Evolutionary conservation across 371 early-diverging fungal species (phyloP).

Genomic region (Syncephalastrum racemosum): DNA sequence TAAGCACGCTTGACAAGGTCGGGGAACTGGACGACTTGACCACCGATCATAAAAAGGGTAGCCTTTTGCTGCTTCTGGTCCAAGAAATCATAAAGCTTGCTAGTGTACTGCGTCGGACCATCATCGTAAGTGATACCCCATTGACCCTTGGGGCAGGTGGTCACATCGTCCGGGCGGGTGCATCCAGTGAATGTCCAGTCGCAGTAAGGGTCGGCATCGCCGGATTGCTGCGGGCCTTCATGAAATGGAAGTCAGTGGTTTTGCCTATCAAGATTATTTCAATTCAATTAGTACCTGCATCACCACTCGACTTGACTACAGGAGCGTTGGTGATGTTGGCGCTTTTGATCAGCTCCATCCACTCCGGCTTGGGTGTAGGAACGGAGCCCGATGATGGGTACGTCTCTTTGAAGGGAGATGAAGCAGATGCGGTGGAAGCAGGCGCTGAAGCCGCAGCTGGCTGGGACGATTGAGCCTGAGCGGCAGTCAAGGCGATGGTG

Average conservation of each 20-base stretch:
- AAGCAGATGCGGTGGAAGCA: slow-evolving; percentile 11
- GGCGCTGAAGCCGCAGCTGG: slow-evolving; percentile 15
- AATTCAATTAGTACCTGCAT: slow-evolving; percentile 11
- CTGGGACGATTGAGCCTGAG: slow-evolving; percentile 20
- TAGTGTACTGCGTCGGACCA: slow-evolving; percentile 58
- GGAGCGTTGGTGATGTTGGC: slow-evolving; percentile 42
- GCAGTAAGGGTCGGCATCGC: slow-evolving; percentile 42
- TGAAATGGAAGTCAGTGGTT: not conserved
- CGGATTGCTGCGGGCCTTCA: slow-evolving; percentile 20
- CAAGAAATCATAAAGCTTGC: slow-evolving; percentile 50
- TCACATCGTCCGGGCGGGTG: slow-evolving; percentile 43
- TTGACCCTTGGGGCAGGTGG: slow-evolving; percentile 53
- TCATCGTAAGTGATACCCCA: slow-evolving; percentile 67
- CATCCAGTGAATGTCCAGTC: slow-evolving; percentile 61
- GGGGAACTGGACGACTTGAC: slow-evolving; percentile 56
- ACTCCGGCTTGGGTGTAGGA: slow-evolving; percentile 50
- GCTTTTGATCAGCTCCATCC: slow-evolving; percentile 39
- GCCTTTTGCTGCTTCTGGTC: slow-evolving; percentile 54
- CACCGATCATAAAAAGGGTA: slow-evolving; percentile 67
- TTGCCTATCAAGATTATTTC: not conserved
- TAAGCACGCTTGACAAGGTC: slow-evolving; percentile 48
- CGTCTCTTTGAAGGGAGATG: slow-evolving; percentile 30
- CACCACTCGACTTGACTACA: slow-evolving; percentile 30
- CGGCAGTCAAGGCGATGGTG: slow-evolving; percentile 16
- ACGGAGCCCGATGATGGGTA: slow-evolving; percentile 34